Evolutionary conservation across 2,329 filamentous ascomycete species (phyloP).

Genomic region (Penicillium sp.): DNA sequence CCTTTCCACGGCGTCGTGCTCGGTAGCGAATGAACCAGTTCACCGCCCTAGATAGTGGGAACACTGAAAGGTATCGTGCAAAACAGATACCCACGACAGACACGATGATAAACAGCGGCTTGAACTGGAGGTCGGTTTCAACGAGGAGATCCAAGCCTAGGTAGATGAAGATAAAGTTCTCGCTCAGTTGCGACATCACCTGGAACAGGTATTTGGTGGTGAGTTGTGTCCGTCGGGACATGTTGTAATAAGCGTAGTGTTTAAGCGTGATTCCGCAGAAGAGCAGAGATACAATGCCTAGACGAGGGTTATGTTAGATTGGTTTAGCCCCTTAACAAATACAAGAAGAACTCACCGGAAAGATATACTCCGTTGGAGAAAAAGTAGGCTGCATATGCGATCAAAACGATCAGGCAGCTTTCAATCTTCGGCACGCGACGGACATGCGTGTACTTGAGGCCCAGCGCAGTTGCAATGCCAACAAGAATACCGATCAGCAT

Average conservation of each 20-base stretch:
- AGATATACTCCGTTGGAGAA: slow-evolving; percentile 94
- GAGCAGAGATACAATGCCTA: slow-evolving; percentile 89
- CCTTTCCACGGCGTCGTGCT: slow-evolving; percentile 68
- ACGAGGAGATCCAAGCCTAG: slow-evolving; percentile 92
- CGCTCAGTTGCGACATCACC: slow-evolving; percentile 86
- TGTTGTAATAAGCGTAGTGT: slow-evolving; percentile 99
- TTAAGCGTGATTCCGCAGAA: slow-evolving; percentile 99
- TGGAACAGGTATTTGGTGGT: slow-evolving; percentile 98
- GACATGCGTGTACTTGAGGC: slow-evolving; percentile 92
- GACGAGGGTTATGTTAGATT: neutral
- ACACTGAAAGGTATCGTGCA: slow-evolving; percentile 89
- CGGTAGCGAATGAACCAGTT: slow-evolving; percentile 91
- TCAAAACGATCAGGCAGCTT: slow-evolving; percentile 87
- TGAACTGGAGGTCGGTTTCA: slow-evolving; percentile 80
- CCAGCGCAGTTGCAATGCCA: slow-evolving; percentile 79
- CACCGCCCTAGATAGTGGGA: slow-evolving; percentile 82
- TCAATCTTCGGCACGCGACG: slow-evolving; percentile 93
- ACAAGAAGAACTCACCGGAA: slow-evolving; percentile 62
- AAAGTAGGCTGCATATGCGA: slow-evolving; percentile 95
- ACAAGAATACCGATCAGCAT: slow-evolving; percentile 83
- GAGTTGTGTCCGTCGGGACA: slow-evolving; percentile 94
- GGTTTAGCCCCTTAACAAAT: neutral
- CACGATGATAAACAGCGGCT: slow-evolving; percentile 91
- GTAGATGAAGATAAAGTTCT: slow-evolving; percentile 99
- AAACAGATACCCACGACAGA: slow-evolving; percentile 88